These are phyloP conservation scores for Lophiostoma macrostomum DNA, from an alignment of 495 filamentous ascomycete species.

Conservation along the genomic window DNA sequence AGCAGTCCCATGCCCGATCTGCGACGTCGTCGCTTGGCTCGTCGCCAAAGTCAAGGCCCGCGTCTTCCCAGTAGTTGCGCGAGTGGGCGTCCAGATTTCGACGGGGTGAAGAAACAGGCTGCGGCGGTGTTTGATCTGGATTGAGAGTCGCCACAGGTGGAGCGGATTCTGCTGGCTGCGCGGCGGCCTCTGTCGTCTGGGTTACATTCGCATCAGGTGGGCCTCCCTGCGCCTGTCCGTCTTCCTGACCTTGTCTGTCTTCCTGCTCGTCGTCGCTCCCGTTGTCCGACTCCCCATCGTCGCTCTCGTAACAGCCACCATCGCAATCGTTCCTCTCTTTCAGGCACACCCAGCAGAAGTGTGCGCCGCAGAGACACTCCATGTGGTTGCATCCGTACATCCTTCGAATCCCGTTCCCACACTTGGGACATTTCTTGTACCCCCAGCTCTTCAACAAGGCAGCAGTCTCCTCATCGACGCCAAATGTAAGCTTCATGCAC, in stretches of 20 bases:
- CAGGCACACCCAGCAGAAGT: slow-evolving; percentile 39
- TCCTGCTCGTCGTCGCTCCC: slow-evolving; percentile 20
- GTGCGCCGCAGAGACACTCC: slow-evolving; percentile 37
- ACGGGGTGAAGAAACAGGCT: background rate
- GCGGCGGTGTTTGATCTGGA: background rate
- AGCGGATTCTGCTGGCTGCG: background rate
- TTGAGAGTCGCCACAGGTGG: background rate
- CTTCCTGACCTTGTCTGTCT: slow-evolving; percentile 2
- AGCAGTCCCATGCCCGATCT: slow-evolving; percentile 16
- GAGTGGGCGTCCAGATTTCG: slow-evolving; percentile 31
- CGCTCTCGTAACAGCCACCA: slow-evolving; percentile 21
- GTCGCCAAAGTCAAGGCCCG: slow-evolving; percentile 28
- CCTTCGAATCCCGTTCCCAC: slow-evolving; percentile 36
- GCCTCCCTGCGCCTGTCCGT: background rate
- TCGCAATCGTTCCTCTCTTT: slow-evolving; percentile 13
- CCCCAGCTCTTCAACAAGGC: slow-evolving; percentile 29
- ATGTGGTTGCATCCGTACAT: slow-evolving; percentile 41
- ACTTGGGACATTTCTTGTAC: slow-evolving; percentile 39
- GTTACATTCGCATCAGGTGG: background rate
- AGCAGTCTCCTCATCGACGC: slow-evolving; percentile 30
- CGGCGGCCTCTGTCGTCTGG: background rate
- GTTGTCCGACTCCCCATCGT: slow-evolving; percentile 11
- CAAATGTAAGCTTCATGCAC: slow-evolving; percentile 25
- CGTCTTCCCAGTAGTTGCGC: slow-evolving; percentile 20
- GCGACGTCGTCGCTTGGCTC: slow-evolving; percentile 28